These are phyloP conservation scores for Ophiostoma pallidulum DNA, from an alignment of 2,329 filamentous ascomycete species.

Conservation along the genomic window DNA sequence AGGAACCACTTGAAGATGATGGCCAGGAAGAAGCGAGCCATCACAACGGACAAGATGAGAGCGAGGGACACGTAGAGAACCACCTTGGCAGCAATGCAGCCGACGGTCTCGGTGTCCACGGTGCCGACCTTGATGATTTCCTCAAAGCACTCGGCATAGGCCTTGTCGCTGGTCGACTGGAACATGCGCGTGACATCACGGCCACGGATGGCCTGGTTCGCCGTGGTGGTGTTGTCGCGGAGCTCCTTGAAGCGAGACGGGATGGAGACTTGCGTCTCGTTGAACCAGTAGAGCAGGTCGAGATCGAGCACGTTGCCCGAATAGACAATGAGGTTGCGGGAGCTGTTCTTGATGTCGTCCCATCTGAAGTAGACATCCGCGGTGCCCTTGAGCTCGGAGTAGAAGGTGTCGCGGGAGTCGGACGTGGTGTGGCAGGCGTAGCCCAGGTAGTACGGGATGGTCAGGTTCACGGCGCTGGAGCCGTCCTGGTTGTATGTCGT, in stretches of 20 bases:
- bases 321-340: slow-evolving; percentile 87
- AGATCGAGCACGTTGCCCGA: slow-evolving; percentile 89
- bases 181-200: slow-evolving; percentile 85
- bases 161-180: slow-evolving; percentile 68
- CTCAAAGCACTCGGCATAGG: slow-evolving; percentile 75
- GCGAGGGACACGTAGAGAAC: slow-evolving; percentile 89
- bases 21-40: slow-evolving; percentile 78
- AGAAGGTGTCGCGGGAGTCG: slow-evolving; percentile 62
- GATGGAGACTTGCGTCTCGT: slow-evolving; percentile 65
- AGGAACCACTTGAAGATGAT: slow-evolving; percentile 95
- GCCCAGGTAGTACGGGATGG: slow-evolving; percentile 66
- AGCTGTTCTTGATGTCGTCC: slow-evolving; percentile 83
- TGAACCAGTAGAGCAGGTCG: slow-evolving; percentile 83
- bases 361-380: slow-evolving; percentile 95
- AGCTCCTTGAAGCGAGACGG: slow-evolving; percentile 74
- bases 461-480: slow-evolving; percentile 65
- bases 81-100: slow-evolving; percentile 94
- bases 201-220: slow-evolving; percentile 60
- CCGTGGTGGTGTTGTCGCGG: slow-evolving; percentile 51
- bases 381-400: slow-evolving; percentile 52
- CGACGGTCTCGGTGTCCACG: slow-evolving; percentile 90
- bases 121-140: slow-evolving; percentile 94
- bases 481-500: slow-evolving; percentile 88
- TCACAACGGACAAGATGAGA: slow-evolving; percentile 84
- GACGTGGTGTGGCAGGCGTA: slow-evolving; percentile 80